These are phyloP conservation scores for Apiotrichum laibachii DNA, from an alignment of 1,284 basidiomycete species.

Conservation along the genomic window DNA sequence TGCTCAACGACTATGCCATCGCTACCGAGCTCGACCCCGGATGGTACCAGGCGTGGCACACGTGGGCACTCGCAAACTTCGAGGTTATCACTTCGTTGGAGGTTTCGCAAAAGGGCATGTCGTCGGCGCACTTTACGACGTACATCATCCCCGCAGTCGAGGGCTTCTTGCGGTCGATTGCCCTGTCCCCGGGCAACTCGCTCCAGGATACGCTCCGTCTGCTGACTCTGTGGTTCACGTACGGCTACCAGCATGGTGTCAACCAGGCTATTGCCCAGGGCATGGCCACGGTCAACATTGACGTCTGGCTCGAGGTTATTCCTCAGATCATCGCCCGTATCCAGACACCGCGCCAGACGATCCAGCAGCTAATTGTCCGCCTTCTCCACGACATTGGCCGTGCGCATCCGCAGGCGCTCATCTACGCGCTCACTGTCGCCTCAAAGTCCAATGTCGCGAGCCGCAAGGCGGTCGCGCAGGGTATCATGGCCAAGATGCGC, in stretches of 20 bases:
- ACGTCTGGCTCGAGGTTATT: slow-evolving; percentile 98
- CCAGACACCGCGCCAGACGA: slow-evolving; percentile 85
- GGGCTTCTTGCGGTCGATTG: slow-evolving; percentile 96
- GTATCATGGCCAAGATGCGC: slow-evolving; percentile 90
- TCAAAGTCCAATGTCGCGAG: slow-evolving; percentile 88
- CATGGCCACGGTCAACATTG: slow-evolving; percentile 85
- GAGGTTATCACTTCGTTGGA: slow-evolving; percentile 87
- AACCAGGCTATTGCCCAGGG: slow-evolving; percentile 85
- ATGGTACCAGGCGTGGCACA: slow-evolving; percentile 99
- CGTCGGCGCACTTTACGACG: slow-evolving; percentile 67
- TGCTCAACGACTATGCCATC: slow-evolving; percentile 77
- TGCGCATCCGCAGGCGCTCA: slow-evolving; percentile 94
- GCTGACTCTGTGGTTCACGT: slow-evolving; percentile 98
- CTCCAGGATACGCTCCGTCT: slow-evolving; percentile 93
- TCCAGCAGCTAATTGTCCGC: slow-evolving; percentile 85
- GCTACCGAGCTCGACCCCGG: slow-evolving; percentile 88
- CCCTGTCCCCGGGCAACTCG: slow-evolving; percentile 83
- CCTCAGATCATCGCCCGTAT: slow-evolving; percentile 99
- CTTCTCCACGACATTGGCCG: slow-evolving; percentile 90
- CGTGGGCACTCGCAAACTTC: slow-evolving; percentile 96
- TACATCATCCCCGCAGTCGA: slow-evolving; percentile 95
- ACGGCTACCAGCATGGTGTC: slow-evolving; percentile 86
- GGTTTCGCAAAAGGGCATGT: slow-evolving; percentile 66
- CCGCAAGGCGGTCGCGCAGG: slow-evolving; percentile 77
- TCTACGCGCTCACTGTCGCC: slow-evolving; percentile 97